Evolutionary conservation across 2,329 filamentous ascomycete genomes (phyloP), one percentile per base, ranked within the genome.

Genomic region (Beauveria varroae): DNA sequence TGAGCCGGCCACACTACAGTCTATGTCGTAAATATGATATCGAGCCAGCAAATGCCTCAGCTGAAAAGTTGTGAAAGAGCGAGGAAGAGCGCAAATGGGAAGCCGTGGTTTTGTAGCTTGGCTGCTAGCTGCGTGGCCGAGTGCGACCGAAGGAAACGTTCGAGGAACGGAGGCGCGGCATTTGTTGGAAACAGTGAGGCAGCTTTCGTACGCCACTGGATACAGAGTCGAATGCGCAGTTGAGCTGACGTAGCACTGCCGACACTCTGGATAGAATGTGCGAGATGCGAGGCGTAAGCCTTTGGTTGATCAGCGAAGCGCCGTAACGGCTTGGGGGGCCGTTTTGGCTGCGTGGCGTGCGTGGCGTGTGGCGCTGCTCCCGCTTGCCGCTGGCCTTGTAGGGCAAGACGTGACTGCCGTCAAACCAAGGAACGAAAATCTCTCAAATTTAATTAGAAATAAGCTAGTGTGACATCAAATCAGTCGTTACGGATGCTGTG

Each of bases 271-370:
- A 20, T 7, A 53, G 34, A 53, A 46, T 10, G 40, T 46, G 49
- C 24, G 24, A 60, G 57, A 60, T 53, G 47, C n/a, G 49, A 60
- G 57, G 40, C 57, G 57, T 60, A 60, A 53, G 57, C 57, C 37
- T 46, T 37, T 9, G 26, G 40, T 26, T 53, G 49, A 44, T 30
- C 28, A 30, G 37, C 40, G 57, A 46, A 52, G 57, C 57, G 56
- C 56, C n/a, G 7, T 37, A 53, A n/a, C 37, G 22, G 57, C 22
- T 22, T n/a, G n/a, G 22, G 28, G 28, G 34, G 34, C 12, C 43
- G 44, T 18, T 37, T 57, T 30, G 24, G 55, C 43, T 57, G 50
- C n/a, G 26, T 46, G 18, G 41, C 40, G 10, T 56, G 24, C 56
- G 47, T 60, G 57, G 57, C 57, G 47, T 46, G 56, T 60, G 57